Evolutionary conservation across 495 filamentous ascomycete species (phyloP), one percentile per base, ranked within the genome.

Genomic region (Penicillium verhagenii): DNA sequence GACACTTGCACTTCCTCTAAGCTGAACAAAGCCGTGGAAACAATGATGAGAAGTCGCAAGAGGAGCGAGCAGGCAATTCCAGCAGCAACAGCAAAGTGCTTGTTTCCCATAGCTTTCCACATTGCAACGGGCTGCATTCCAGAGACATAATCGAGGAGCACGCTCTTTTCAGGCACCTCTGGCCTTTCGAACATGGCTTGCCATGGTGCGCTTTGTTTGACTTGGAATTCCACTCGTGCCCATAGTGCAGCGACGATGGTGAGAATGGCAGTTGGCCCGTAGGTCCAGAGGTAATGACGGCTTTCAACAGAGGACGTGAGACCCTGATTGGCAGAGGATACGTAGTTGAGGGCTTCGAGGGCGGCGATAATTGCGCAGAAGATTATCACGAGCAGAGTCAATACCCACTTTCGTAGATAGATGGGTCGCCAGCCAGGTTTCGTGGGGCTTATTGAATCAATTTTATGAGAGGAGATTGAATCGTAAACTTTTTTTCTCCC

Each of bases 231-330:
- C 5, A 59, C 57, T 0, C 64, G 62, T 3, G 49, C 50, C 69
- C 65, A 72, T 2, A 70, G 3, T 1, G 59, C 64, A 14, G 48
- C 54, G 5, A 69, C 38, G 1, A 67, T 19, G 3, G 64, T 67
- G 0, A 72, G 47, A 29, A 68, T 28, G 1, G 67, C 67, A 4
- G 69, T 72, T 23, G 69, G 67, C 6, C 67, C 67, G 25, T 67
- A 70, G 0, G 59, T 67, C 67, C 65, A 72, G 3, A 61, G 49
- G 52, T 70, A 72, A n/a, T 60, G 58, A 1, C 54, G 61, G 20
- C 46, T 49, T 21, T 58, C 44, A 16, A 21, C n/a, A 16, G 54
- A 52, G 20, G 50, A 43, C n/a, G 52, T 54, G 14, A 67, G 31
- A 4, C 65, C 65, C 29, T 57, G 28, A 10, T 58, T 39, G 13